Base-by-base conservation (phyloP, 2,329 filamentous ascomycete species). In the Exophiala calicioides region DNA sequence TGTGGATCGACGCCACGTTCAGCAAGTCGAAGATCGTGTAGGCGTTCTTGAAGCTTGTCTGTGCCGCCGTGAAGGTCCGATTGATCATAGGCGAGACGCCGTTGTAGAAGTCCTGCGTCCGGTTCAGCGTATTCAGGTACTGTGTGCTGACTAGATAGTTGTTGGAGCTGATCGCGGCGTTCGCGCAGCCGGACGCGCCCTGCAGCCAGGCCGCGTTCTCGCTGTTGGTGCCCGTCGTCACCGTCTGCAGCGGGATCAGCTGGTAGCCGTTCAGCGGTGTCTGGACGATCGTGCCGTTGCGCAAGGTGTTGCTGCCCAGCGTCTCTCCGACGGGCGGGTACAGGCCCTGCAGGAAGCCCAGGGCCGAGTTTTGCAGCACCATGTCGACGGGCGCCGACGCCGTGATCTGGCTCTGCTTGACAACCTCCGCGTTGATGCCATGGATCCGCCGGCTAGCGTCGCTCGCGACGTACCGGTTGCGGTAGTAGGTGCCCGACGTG, bases 181-280 rank as follows among this genome's bases (percentile, higher is more conserved):
- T 76, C 12, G 69, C 68, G 63, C 81, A 84, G 52, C 71, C 73
- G 38, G 70, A 76, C 4, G 77, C 69, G 49, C 76, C 74, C 60
- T 84, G 79, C 23, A 84, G 64, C 81, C 80, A 84, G 16, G 44
- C 53, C 75, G 75, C 9, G 59, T 80, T 71, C 62, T 79, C 78
- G 44, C 74, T 76, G 44, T 83, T 84, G 71, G 81, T 63, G 65
- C 81, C 81, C 2, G 72, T 75, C 2, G 73, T 65, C 20, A 86
- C 74, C 3, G 79, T 71, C 49, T 82, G 78, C 44, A 96, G 74
- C 13, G 88, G 86, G 57, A 95, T 85, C 52, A 93, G 80, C 68
- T 96, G 90, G 65, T 90, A 95, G 19, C 90, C 90, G 51, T 80
- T 74, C 61, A 95, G 70, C 0, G 90, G 89, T 1, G 82, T 72